phyloP scores from a whole-genome alignment of 1,284 basidiomycete species.

The Paramarasmius palmivorus region DNA sequence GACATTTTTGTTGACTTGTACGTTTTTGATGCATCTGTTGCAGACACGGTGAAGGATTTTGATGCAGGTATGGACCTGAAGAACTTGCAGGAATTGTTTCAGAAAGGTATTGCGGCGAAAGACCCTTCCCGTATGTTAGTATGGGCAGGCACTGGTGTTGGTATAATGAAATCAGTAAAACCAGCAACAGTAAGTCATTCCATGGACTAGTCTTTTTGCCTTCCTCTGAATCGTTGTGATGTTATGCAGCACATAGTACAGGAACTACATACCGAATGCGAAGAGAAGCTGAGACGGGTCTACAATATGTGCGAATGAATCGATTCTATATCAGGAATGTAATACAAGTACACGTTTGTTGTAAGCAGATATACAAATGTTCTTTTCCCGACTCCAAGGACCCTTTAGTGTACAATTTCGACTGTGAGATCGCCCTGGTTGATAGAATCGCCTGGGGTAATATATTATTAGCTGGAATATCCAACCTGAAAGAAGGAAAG shows the following conservation, averaged over 20 bases:
- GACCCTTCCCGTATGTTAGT: constrained; percentile 55
- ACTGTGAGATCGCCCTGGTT: constrained; percentile 85
- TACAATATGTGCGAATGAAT: background rate
- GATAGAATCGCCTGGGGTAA: constrained; percentile 75
- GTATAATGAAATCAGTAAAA: constrained; percentile 54
- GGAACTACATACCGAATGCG: constrained; percentile 47
- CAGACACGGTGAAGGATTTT: constrained; percentile 57
- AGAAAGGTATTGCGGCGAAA: constrained; percentile 39
- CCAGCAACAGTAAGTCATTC: constrained; percentile 51
- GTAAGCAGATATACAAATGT: background rate
- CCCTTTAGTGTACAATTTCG: constrained; percentile 73
- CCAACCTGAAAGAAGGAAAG: constrained; percentile 16
- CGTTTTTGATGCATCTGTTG: constrained; percentile 10
- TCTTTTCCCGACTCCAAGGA: background rate
- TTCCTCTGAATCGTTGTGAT: no score
- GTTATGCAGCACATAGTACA: constrained; percentile 51
- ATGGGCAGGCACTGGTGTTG: constrained; percentile 74
- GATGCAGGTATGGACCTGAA: constrained; percentile 50
- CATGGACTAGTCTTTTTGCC: background rate
- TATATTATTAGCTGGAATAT: background rate
- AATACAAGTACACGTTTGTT: background rate
- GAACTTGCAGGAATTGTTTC: constrained; percentile 43
- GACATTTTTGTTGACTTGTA: background rate
- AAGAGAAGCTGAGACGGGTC: constrained; percentile 32
- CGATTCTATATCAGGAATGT: background rate